Evolutionary conservation across 2,329 filamentous ascomycete genomes (phyloP), one percentile per base, ranked within the genome.

Genomic region (Colletotrichum tamarilloi): DNA sequence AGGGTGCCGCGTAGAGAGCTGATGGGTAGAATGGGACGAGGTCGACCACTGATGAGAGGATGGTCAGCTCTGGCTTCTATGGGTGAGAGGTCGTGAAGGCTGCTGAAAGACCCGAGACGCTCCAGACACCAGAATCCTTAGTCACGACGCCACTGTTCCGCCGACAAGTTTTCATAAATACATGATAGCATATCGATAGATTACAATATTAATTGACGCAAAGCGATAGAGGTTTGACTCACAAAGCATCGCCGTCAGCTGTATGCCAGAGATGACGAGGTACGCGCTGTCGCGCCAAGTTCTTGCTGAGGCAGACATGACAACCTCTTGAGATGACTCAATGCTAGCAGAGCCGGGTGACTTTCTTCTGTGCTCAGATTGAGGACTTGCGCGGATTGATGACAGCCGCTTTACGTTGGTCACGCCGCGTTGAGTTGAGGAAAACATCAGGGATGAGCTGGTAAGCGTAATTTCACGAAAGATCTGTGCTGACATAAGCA

Each of bases 1-100:
- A 81, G 1, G 83, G 77, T 0, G 82, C 72, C 3, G 80, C 77
- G 80, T 85, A 88, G 58, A 90, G 83, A 62, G 79, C 81, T 2
- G 77, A 71, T 1, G 89, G 89, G 78, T 90, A 90, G 75, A 89
- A 84, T 38, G 84, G 83, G 46, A 89, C 84, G 60, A 88, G 85
- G 76, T 91, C 89, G 58, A 90, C 84, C 75, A 84, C 89, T 90
- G 68, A 6, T n/a, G 55, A 6, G 24, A 22, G 8, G 4, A 28
- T n/a, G 3, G 58, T 75, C 16, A 71, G 69, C 58, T 46, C 38
- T 56, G 19, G 28, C 55, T 56, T 30, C 11, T 12, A 11, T 4
- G 38, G 52, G 56, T 57, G 38, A 6, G 24, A 14, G 12, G n/a
- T 55, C 16, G 2, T n/a, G 9, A n/a, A 30, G 28, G 7, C 16